Percentiles rank a stretch among this genome's conserved stretches.
Evolutionary conservation across 2,329 filamentous ascomycete genomes (phyloP).

Genomic region (Cytospora leucostoma): DNA sequence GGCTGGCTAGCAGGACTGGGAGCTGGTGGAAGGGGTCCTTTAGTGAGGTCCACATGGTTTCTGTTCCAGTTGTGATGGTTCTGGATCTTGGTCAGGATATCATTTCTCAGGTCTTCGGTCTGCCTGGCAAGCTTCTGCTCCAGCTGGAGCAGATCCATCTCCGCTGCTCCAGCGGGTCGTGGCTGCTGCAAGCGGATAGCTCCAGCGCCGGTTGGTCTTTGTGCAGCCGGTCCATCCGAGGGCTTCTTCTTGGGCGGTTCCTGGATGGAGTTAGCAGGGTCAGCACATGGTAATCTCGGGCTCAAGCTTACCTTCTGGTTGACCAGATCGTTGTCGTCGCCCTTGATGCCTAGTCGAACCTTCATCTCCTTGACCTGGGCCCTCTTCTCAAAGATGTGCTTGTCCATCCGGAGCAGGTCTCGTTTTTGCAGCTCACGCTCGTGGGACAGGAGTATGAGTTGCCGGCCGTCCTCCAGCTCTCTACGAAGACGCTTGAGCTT

Average conservation of each 20-base stretch:
- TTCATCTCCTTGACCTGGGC: slow-evolving; percentile 84
- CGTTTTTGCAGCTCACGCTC: slow-evolving; percentile 79
- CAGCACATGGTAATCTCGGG: background rate
- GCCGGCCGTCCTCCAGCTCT: slow-evolving; percentile 86
- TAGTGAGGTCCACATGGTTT: slow-evolving; percentile 84
- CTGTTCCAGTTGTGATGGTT: slow-evolving; percentile 93
- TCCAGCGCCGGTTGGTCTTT: slow-evolving; percentile 38
- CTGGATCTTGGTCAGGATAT: slow-evolving; percentile 83
- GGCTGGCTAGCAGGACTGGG: slow-evolving; percentile 62
- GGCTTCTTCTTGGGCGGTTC: slow-evolving; percentile 17
- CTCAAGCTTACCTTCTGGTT: slow-evolving; percentile 76
- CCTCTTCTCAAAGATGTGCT: slow-evolving; percentile 80
- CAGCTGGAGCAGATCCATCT: slow-evolving; percentile 76
- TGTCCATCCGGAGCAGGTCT: slow-evolving; percentile 74
- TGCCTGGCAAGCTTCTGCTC: slow-evolving; percentile 78
- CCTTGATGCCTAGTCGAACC: slow-evolving; percentile 83
- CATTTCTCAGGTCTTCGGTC: slow-evolving; percentile 75
- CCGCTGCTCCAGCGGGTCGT: slow-evolving; percentile 60
- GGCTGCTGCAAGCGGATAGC: slow-evolving; percentile 37
- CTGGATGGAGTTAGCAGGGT: slow-evolving; percentile 20
- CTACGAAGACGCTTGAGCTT: slow-evolving; percentile 89
- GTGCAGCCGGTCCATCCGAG: slow-evolving; percentile 59
- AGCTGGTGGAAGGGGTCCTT: slow-evolving; percentile 79
- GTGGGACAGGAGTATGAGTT: slow-evolving; percentile 75
- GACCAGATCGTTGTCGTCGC: slow-evolving; percentile 90